Evolutionary conservation across 2,329 filamentous ascomycete species (phyloP).

Genomic region (Phoma sp.): DNA sequence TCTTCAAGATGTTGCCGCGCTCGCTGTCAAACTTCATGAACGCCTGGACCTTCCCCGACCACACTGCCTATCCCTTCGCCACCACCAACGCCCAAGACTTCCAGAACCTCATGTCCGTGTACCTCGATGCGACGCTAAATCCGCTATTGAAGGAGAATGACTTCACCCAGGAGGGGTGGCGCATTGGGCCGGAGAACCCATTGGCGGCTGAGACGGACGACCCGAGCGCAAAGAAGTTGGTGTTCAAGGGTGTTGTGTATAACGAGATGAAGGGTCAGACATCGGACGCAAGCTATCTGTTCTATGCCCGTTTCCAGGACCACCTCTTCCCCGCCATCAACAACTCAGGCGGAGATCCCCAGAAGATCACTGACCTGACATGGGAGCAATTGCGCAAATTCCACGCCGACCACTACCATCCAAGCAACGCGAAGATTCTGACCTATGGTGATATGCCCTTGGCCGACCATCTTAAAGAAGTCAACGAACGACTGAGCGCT

Average conservation of each 20-base stretch:
- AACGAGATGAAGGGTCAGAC: conserved; percentile 99
- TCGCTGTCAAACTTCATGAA: conserved; percentile 99
- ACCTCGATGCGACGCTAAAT: conserved; percentile 90
- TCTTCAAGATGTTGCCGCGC: conserved; percentile 99
- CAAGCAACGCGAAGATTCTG: conserved; percentile 94
- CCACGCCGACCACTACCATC: conserved; percentile 93
- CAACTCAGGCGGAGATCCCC: conserved; percentile 95
- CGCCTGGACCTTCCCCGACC: conserved; percentile 93
- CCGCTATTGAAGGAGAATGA: conserved; percentile 89
- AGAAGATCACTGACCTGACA: conserved; percentile 94
- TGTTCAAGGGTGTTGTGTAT: conserved; percentile 98
- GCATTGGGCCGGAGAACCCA: conserved; percentile 90
- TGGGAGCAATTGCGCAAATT: conserved; percentile 88
- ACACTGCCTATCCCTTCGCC: conserved; percentile 97
- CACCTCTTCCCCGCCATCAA: conserved; percentile 93
- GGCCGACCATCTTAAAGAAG: conserved; percentile 76
- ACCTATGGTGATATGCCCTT: conserved; percentile 95
- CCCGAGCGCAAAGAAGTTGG: conserved; percentile 68
- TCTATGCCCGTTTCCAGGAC: conserved; percentile 94
- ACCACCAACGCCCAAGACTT: conserved; percentile 96
- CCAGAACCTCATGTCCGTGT: conserved; percentile 94
- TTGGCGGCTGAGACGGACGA: conserved; percentile 53
- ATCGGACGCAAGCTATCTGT: conserved; percentile 95
- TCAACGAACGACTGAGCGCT: conserved; percentile 73
- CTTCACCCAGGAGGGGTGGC: conserved; percentile 96